Base-by-base conservation (phyloP, 108 stramenopile genomes). In the Mediolabrus comicus region DNA sequence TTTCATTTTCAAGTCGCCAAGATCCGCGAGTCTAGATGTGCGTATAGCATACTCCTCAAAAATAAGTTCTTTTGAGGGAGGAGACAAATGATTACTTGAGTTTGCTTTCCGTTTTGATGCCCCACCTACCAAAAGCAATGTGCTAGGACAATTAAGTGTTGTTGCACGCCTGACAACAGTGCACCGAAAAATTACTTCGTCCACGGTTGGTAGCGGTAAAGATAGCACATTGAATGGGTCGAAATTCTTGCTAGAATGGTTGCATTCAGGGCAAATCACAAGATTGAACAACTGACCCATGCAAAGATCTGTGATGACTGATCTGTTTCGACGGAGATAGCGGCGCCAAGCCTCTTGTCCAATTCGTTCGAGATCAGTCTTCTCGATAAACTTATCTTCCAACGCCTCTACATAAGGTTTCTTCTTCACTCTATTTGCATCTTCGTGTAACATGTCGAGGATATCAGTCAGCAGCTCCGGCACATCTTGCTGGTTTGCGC, bases 401-500 rank as follows among this genome's bases (percentile, higher is more conserved):
- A 95, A 67, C 16, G 91, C 93, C 62, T 86, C 85, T 0, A 97
- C 92, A 55, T 87, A 89, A 2, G 98, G 97, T 69, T 98, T 98
- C 71, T 91, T 91, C 25, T 77, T 66, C 19, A 98, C 95, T 31
- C 90, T 88, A 69, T 98, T 98, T 60, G 94, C 90, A 70, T 97
- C 98, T 61, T 97, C 95, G 67, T 97, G 96, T 22, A 98, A 69
- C 27, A 86, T 90, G 62, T 97, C 98, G 4, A 97, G 75, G 72
- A 98, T 88, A 55, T 91, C 94, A 74, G 86, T 94, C 29, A 97
- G 58, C 31, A 97, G 84, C 65, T 98, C 98, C 74, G 75, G 93
- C 30, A 94, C 88, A 70, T 99, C 98, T 72, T 99, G 97, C 74
- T 99, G 98, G 57, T 96, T 95, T 63, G 91, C 86, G 29, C 96